Conservation (phyloP, 768 basidiomycete genomes). For the Pisolithus marmoratus region DNA sequence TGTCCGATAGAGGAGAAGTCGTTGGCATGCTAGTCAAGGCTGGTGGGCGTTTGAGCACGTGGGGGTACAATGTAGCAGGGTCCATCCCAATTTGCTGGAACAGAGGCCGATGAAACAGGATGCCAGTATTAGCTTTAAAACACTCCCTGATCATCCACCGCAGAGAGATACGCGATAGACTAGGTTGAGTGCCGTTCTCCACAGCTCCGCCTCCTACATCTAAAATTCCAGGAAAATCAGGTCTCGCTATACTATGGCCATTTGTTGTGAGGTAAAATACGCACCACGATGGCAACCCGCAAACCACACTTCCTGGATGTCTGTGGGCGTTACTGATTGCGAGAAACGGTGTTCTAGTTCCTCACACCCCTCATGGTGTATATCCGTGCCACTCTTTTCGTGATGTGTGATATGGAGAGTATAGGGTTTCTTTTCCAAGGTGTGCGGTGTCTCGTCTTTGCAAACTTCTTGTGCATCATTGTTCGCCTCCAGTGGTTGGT, state of each 20-base stretch:
- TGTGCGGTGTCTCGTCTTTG: slow-evolving; percentile 44
- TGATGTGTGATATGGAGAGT: too few relatives aligned
- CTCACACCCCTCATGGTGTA: not conserved
- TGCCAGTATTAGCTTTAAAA: slow-evolving; percentile 50
- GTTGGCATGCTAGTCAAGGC: slow-evolving; percentile 20
- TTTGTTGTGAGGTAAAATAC: slow-evolving; percentile 8
- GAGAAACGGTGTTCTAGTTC: slow-evolving; percentile 39
- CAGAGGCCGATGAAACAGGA: slow-evolving; percentile 48
- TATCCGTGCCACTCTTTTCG: too few relatives aligned
- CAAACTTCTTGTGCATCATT: slow-evolving; percentile 36
- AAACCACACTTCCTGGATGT: slow-evolving; percentile 80
- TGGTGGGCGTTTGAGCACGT: slow-evolving; percentile 38
- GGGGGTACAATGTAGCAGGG: slow-evolving; percentile 38
- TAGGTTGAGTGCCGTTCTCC: slow-evolving; percentile 47
- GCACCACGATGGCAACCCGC: slow-evolving; percentile 66
- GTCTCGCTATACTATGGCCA: not conserved
- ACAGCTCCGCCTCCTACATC: slow-evolving; percentile 75
- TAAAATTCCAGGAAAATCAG: slow-evolving; percentile 16
- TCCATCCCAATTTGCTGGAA: slow-evolving; percentile 45
- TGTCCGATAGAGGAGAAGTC: slow-evolving; percentile 22
- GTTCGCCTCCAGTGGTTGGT: slow-evolving; percentile 37
- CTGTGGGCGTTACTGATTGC: slow-evolving; percentile 35
- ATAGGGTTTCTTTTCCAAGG: slow-evolving; percentile 16
- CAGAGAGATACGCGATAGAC: slow-evolving; percentile 64
- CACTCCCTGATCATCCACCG: slow-evolving; percentile 75